Percentiles rank a stretch among this genome's conserved stretches.
phyloP scores from a whole-genome alignment of 2,329 filamentous ascomycete genomes.

The Cladosporium cucumerinum region DNA sequence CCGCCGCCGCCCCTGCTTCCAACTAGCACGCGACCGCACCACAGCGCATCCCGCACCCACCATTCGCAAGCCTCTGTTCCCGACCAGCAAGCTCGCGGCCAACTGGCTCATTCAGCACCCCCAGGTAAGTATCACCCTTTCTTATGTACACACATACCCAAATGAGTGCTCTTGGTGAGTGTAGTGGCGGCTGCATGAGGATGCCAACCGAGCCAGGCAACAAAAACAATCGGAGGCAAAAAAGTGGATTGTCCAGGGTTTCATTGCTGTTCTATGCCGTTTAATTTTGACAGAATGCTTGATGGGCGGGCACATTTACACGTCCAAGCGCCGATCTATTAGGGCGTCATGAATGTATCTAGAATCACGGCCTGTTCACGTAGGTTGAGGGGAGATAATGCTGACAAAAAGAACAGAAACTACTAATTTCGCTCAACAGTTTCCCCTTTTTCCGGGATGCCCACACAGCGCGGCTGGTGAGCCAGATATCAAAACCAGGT shows the following conservation, averaged over 20 bases:
- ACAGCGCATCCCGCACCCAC: not conserved
- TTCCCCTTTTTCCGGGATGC: not conserved
- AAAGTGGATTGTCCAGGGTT: not conserved
- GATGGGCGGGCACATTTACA: not conserved
- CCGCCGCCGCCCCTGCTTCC: slow-evolving; percentile 3
- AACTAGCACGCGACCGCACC: slow-evolving; percentile 5
- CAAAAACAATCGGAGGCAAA: slow-evolving; percentile 8
- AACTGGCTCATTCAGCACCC: not conserved
- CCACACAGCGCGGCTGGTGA: not conserved
- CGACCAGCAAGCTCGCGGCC: slow-evolving; percentile 5
- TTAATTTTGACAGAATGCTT: not conserved
- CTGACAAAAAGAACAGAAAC: not conserved
- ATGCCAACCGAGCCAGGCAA: slow-evolving; percentile 3
- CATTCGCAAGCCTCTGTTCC: slow-evolving; percentile 1
- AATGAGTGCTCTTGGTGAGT: slow-evolving; percentile 11
- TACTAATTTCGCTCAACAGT: not conserved
- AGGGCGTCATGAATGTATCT: not conserved
- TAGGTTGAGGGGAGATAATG: not conserved
- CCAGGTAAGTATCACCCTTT: slow-evolving; percentile 12
- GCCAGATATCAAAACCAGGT: not conserved
- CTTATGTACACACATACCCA: slow-evolving; percentile 4
- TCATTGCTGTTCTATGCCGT: not conserved
- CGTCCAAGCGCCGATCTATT: not conserved
- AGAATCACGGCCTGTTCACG: not conserved
- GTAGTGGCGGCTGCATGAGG: slow-evolving; percentile 11